Base-by-base conservation (phyloP, 2,329 filamentous ascomycete species). In the Ascocoryne sarcoides region DNA sequence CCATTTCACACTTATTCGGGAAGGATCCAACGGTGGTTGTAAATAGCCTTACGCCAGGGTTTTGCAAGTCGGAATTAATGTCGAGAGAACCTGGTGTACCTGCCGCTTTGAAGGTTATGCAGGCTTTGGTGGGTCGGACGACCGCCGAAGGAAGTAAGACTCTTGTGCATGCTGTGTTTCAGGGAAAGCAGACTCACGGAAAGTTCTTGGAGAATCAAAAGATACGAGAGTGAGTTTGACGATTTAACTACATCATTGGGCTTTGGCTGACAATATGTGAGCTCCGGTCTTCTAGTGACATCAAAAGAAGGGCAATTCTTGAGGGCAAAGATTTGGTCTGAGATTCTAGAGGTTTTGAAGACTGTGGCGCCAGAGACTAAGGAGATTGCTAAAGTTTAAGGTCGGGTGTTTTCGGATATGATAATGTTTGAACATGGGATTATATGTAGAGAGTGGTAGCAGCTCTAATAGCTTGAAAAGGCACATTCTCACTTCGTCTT, bases 11-110 rank as follows among this genome's bases (percentile, higher is more conserved):
- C n/a, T n/a, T n/a, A n/a, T n/a, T n/a, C n/a, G n/a, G n/a, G n/a
- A n/a, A n/a, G n/a, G n/a, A n/a, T 10, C 45, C 45, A 15, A 49
- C 51, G 9, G 52, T 59, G 2, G 38, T 58, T 12, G 37, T 58
- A 8, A 50, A 53, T 32, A 19, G 45, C 18, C 44, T 58, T n/a
- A 43, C 44, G 14, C 58, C 58, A 1, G 57, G 57, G 7, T 44
- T 56, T 28, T 59, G 55, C 42, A 50, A 45, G 21, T 58, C 53
- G 1, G 55, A 54, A 3, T 42, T 60, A 10, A 17, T 46, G 18
- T 40, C n/a, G 2, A 28, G 33, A 26, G 41, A 44, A 26, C 12
- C 37, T 17, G 33, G 37, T 3, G 31, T 21, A 20, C 38, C 41
- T 15, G 30, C 7, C n/a, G 21, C 38, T 5, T 31, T 47, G 34